phyloP scores from a whole-genome alignment of 108 stramenopile genomes.

The Skeletonema menzelii region DNA sequence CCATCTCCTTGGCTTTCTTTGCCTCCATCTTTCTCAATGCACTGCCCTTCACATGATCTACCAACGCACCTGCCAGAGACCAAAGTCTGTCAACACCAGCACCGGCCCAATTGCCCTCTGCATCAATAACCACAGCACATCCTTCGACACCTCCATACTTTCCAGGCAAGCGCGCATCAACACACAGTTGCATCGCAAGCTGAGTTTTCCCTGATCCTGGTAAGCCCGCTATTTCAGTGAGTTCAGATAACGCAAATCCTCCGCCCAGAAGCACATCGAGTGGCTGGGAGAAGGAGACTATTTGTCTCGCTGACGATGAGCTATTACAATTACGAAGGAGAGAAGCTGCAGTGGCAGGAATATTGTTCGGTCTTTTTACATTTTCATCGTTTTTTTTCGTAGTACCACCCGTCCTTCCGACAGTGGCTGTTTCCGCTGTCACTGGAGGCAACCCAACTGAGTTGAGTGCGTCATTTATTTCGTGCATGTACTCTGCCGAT shows the following conservation, averaged over 20 bases:
- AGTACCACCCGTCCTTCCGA: neutral
- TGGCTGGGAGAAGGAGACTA: constrained; percentile 77
- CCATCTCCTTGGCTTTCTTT: constrained; percentile 3
- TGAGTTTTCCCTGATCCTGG: constrained; percentile 97
- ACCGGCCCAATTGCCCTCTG: constrained; percentile 89
- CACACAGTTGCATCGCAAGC: constrained; percentile 91
- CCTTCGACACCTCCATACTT: constrained; percentile 89
- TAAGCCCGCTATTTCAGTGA: constrained; percentile 91
- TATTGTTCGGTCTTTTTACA: neutral
- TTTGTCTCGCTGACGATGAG: constrained; percentile 31
- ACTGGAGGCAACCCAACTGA: constrained; percentile 25
- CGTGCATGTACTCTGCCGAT: constrained; percentile 35
- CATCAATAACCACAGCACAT: constrained; percentile 85
- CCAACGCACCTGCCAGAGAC: constrained; percentile 76
- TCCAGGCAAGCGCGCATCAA: constrained; percentile 79
- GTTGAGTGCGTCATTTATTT: constrained; percentile 32
- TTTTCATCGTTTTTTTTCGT: neutral
- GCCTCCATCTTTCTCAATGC: constrained; percentile 34
- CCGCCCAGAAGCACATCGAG: constrained; percentile 86
- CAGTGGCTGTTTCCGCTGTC: neutral
- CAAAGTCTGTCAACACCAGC: constrained; percentile 66
- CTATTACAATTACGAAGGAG: constrained; percentile 12
- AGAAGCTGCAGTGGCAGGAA: constrained; percentile 35
- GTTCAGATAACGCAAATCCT: constrained; percentile 77
- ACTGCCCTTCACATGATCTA: constrained; percentile 55